phyloP scores from a whole-genome alignment of 495 filamentous ascomycete species.

The Jackrogersella multiformis region DNA sequence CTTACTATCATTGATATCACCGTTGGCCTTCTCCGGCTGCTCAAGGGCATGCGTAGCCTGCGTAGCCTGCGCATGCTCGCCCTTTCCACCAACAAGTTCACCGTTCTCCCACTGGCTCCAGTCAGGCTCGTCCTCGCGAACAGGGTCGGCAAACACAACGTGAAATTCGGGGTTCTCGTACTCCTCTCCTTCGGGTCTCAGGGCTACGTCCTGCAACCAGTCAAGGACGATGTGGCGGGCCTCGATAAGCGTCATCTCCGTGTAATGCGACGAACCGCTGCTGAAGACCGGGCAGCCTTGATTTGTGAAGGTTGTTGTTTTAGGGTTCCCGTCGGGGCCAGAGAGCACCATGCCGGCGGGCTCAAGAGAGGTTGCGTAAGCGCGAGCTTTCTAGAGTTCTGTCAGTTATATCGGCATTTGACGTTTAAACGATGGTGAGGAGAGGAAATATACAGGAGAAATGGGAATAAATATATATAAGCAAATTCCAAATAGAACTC shows the following conservation, averaged over 20 bases:
- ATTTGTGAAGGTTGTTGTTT: slow-evolving; percentile 40
- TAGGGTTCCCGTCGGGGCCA: slow-evolving; percentile 53
- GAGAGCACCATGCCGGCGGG: slow-evolving; percentile 59
- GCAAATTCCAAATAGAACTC: slow-evolving; percentile 25
- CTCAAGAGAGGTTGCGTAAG: slow-evolving; percentile 64
- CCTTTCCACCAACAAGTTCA: not conserved
- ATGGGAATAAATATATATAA: not conserved
- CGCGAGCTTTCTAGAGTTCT: slow-evolving; percentile 69
- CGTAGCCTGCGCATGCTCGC: not conserved
- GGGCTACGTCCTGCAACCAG: slow-evolving; percentile 58
- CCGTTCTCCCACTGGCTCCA: slow-evolving; percentile 14
- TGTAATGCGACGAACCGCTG: slow-evolving; percentile 49
- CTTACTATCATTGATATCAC: not conserved
- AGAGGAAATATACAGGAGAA: not conserved
- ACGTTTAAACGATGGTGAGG: not conserved
- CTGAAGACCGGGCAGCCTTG: slow-evolving; percentile 59
- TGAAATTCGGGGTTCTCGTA: slow-evolving; percentile 50
- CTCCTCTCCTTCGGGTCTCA: slow-evolving; percentile 23
- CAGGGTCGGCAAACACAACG: slow-evolving; percentile 27
- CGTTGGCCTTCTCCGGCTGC: no score
- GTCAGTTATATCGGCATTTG: not conserved
- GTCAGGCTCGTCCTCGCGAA: slow-evolving; percentile 4
- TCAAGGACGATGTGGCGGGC: slow-evolving; percentile 49
- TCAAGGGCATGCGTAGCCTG: not conserved
- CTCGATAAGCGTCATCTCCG: slow-evolving; percentile 52